These are phyloP conservation scores for Amphibolis antarctica DNA, from an alignment of 106 monocot genomes.

Conservation along the genomic window DNA sequence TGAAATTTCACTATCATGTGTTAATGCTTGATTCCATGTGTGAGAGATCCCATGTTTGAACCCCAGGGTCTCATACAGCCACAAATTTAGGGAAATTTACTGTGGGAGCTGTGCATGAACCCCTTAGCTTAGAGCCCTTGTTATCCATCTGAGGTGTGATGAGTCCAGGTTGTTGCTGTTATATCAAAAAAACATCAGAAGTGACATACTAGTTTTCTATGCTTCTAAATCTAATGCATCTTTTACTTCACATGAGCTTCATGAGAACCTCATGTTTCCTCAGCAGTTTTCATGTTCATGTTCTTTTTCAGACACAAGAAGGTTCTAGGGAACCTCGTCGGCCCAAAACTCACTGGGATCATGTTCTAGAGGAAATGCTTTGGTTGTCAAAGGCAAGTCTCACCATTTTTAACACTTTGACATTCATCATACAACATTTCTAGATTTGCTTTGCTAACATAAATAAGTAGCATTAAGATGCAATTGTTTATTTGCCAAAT, in stretches of 20 bases:
- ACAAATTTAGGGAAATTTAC: no score
- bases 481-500: not conserved
- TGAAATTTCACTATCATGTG: no score
- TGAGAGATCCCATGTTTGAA: no score
- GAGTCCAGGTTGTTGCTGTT: no score
- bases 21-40: no score
- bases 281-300: not conserved
- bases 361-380: constrained; percentile 93
- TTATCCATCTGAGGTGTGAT: no score
- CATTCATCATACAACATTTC: not conserved
- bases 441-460: not conserved
- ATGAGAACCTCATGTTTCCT: no score
- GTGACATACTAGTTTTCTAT: no score
- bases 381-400: constrained; percentile 78
- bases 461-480: not conserved
- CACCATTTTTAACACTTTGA: not conserved
- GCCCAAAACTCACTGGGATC: constrained; percentile 91
- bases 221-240: not conserved
- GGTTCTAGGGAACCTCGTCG: constrained; percentile 72
- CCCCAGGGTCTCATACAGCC: no score
- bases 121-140: no score
- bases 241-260: not conserved
- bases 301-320: constrained; percentile 52
- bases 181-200: no score
- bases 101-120: no score